Conservation (phyloP, 495 filamentous ascomycete species). For the Pyrenopolyporus hunteri region DNA sequence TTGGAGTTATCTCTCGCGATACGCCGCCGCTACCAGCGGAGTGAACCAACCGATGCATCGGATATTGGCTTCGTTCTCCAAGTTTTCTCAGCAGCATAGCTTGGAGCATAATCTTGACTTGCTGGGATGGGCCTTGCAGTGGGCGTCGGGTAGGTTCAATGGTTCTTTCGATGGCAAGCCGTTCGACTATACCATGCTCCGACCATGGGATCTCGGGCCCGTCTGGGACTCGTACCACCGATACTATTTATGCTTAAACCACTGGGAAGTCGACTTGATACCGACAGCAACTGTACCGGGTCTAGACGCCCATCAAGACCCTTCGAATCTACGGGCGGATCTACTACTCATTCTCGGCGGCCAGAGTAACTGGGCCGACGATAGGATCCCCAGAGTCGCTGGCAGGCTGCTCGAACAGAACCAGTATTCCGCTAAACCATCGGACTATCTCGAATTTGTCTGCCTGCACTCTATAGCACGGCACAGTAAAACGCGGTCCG, state of each 20-base stretch:
- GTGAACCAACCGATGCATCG: constrained; percentile 36
- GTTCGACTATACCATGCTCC: constrained; percentile 42
- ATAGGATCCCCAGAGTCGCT: constrained; percentile 35
- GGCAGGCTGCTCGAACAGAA: constrained; percentile 31
- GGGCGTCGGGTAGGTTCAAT: constrained; percentile 36
- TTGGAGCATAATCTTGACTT: constrained; percentile 34
- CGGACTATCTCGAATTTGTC: constrained; percentile 39
- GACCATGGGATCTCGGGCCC: constrained; percentile 40
- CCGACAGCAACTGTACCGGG: constrained; percentile 33
- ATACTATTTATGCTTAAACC: constrained; percentile 37
- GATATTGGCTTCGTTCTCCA: constrained; percentile 33
- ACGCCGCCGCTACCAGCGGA: constrained; percentile 31
- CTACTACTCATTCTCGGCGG: constrained; percentile 41
- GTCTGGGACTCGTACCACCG: constrained; percentile 39
- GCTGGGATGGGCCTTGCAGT: constrained; percentile 37
- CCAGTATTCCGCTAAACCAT: constrained; percentile 24
- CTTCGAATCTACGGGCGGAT: constrained; percentile 38
- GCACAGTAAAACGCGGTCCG: constrained; percentile 26
- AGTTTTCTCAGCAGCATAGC: constrained; percentile 31
- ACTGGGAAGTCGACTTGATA: constrained; percentile 40
- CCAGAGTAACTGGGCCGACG: constrained; percentile 38
- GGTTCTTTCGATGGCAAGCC: constrained; percentile 40
- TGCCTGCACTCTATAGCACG: constrained; percentile 37
- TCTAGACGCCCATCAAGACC: constrained; percentile 28
- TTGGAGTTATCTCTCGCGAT: constrained; percentile 39